These are phyloP conservation scores for Herpetomonas tarakana DNA, from an alignment of 208 protist species.

Conservation along the genomic window DNA sequence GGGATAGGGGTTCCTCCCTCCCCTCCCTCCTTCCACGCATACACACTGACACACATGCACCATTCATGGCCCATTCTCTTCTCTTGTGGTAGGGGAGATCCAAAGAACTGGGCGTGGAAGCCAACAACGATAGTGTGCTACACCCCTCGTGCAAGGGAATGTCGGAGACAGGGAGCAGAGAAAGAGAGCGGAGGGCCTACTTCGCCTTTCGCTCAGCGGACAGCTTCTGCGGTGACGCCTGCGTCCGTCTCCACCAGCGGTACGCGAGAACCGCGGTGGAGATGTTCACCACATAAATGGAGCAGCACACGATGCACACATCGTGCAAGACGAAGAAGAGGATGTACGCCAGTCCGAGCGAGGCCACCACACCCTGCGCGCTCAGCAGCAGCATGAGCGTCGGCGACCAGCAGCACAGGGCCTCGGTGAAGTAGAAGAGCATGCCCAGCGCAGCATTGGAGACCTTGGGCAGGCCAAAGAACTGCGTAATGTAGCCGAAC, in stretches of 20 bases:
- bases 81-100: too few relatives aligned
- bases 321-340: constrained; percentile 53
- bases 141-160: too few relatives aligned
- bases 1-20: too few relatives aligned
- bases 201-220: too few relatives aligned
- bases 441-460: constrained; percentile 67
- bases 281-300: constrained; percentile 76
- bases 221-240: neutral
- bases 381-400: constrained; percentile 42
- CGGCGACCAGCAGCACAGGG: constrained; percentile 29
- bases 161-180: too few relatives aligned
- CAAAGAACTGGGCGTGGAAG: too few relatives aligned
- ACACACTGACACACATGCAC: too few relatives aligned
- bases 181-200: too few relatives aligned
- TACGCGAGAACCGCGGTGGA: constrained; percentile 30
- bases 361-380: constrained; percentile 27
- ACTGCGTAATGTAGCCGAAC: constrained; percentile 43
- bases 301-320: constrained; percentile 67
- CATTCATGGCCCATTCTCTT: too few relatives aligned
- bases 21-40: too few relatives aligned
- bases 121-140: too few relatives aligned
- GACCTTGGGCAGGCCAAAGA: constrained; percentile 55
- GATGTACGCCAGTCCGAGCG: constrained; percentile 45
- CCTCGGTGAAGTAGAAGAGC: constrained; percentile 51
- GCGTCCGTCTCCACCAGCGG: constrained; percentile 26